Evolutionary conservation across 257 asterid species (phyloP), one percentile per base, ranked within the genome.

Genomic region (Fraxinus pennsylvanica): DNA sequence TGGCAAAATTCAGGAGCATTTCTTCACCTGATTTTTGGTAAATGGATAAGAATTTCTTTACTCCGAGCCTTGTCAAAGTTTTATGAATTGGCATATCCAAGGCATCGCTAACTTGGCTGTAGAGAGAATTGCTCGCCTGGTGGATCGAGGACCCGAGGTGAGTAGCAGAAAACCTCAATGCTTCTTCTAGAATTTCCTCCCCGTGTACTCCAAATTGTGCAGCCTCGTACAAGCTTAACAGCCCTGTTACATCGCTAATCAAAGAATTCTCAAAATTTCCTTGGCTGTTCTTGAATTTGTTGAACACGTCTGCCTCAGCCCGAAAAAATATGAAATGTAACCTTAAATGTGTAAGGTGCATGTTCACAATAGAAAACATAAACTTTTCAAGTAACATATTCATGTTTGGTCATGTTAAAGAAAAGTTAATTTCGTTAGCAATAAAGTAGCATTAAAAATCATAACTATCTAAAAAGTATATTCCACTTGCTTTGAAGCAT

Each of bases 151-250:
- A 1, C 4, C 68, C 27, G 0, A 80, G 84, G 27, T 78, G 78
- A 35, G 79, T 43, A 29, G 80, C 38, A 10, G 80, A 72, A n/a
- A 84, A 82, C 86, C 9, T 9, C 45, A 39, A 39, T 9, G 45
- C 45, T 39, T 39, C 45, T 52, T 80, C 85, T 15, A 84, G 39
- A 63, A 78, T 71, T 41, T 75, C 41, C 59, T 81, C 81, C 5
- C 36, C 78, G 0, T 73, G 75, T 13, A 77, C 81, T 41, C 74
- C 41, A 35, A 69, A 76, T 29, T 83, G 61, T 33, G 84, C 17
- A 5, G 89, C 86, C 77, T 85, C 89, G 8, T 71, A 86, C 61
- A 86, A 68, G 52, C 86, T 74, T 14, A 86, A 47, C 70, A 86
- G 15, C 19, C 86, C 87, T 6, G 36, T 17, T 0, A 72, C 52